Evolutionary conservation across 192 early-diverging fungal species (phyloP).

Genomic region (Backusella macrospora): DNA sequence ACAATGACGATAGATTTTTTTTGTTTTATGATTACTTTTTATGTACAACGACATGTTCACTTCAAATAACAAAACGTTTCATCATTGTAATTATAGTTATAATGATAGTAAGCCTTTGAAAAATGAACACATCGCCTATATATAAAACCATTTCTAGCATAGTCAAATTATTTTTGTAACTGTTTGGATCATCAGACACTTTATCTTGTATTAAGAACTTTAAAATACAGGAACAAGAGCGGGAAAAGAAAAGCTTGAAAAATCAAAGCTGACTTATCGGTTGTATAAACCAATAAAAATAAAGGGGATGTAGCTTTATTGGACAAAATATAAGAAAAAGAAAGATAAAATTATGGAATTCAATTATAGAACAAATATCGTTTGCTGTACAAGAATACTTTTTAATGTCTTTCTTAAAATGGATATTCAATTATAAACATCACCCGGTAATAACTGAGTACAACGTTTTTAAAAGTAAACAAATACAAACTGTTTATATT

Average conservation of each 20-base stretch:
- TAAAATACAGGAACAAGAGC: not conserved
- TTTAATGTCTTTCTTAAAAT: conserved; percentile 6
- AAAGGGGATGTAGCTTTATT: not conserved
- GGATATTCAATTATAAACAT: conserved; percentile 3
- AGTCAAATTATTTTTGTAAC: not conserved
- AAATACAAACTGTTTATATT: not conserved
- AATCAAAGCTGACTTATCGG: no score
- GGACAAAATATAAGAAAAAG: no score
- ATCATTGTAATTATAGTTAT: no score
- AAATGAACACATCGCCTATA: no score
- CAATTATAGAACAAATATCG: no score
- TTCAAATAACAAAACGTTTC: not conserved
- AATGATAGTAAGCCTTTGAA: no score
- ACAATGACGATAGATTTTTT: not conserved
- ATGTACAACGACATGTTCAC: not conserved
- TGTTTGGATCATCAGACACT: not conserved
- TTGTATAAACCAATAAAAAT: not conserved
- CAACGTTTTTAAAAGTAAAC: not conserved
- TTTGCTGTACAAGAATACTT: not conserved
- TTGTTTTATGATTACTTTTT: not conserved
- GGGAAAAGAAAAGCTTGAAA: not conserved
- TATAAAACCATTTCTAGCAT: not conserved
- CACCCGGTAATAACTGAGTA: not conserved
- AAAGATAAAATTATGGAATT: no score
- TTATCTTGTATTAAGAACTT: not conserved